phyloP scores from a whole-genome alignment of 352 stramenopile genomes.

The Detonula confervacea region DNA sequence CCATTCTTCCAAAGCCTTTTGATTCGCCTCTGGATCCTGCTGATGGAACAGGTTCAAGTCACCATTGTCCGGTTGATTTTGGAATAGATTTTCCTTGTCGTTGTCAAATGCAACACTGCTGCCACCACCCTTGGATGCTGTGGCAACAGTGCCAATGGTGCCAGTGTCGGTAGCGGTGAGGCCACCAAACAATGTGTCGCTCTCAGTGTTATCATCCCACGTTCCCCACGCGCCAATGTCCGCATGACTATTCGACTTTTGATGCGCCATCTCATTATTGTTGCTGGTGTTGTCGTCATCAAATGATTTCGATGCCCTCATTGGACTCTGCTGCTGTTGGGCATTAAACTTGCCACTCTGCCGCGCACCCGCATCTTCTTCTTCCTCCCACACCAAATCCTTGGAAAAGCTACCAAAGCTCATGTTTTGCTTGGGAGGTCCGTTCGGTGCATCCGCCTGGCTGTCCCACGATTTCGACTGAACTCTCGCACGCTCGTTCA shows the following conservation, averaged over 20 bases:
- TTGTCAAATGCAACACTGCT: conserved; percentile 2
- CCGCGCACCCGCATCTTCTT: background rate
- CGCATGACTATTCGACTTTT: too few species aligned
- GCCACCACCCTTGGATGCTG: background rate
- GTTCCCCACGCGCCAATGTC: conserved; percentile 6
- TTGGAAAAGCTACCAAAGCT: background rate
- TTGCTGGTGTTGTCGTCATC: conserved; percentile 21
- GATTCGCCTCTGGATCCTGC: background rate
- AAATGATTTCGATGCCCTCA: conserved; percentile 41
- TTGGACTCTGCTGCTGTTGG: background rate
- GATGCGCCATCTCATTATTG: background rate
- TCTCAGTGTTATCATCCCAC: conserved; percentile 19
- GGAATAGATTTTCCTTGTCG: conserved; percentile 22
- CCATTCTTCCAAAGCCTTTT: conserved; percentile 30
- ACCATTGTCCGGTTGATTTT: background rate
- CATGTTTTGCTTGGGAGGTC: background rate
- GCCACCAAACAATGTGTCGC: conserved; percentile 8
- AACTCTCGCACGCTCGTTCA: conserved; percentile 10
- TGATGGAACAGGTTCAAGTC: too few species aligned
- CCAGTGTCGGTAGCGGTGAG: background rate
- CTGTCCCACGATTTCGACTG: conserved; percentile 40
- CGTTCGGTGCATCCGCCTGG: background rate
- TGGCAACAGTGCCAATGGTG: background rate
- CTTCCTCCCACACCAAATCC: conserved; percentile 13
- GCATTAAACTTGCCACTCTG: background rate